Evolutionary conservation across 495 filamentous ascomycete species (phyloP), one percentile per base, ranked within the genome.

Genomic region (Xylaria nigripes): DNA sequence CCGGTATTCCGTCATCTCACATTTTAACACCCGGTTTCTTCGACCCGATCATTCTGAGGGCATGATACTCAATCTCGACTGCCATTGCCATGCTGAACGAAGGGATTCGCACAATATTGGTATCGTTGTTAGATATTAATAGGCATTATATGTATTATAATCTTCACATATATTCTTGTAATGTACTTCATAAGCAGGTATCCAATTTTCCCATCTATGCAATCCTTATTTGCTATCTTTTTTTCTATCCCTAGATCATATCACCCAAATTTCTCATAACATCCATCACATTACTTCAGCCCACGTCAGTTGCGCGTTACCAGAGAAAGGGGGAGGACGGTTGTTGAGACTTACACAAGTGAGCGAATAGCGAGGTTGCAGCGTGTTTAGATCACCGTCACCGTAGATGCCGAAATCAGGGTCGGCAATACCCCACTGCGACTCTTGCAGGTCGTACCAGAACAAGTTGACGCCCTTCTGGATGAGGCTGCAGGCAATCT

Each of bases 401-500:
- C 56, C 60, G 59, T 53, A 68, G 59, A 74, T 60, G 50, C 86
- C 86, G 67, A 89, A 89, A 71, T 79, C 82, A 40, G 84, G 83
- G 68, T 60, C 76, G 19, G 85, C 79, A 2, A 68, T 73, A 10
- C 68, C 72, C 43, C 68, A 72, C 54, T 71, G 70, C 27, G 76
- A 76, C 61, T 89, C 86, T 61, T 85, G 78, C 19, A 88, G 77
- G 51, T 76, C 79, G 73, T 84, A 87, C 78, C 79, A 90, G 72
- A 74, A 90, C 50, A 80, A 80, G 72, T 86, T 87, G 71, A 72
- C 68, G 22, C 76, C 74, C 47, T 77, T 81, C 49, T 84, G 76
- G 45, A 86, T 70, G 40, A 64, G 44, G 63, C 72, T 63, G 79
- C 88, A 93, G 27, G 76, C 85, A 54, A 88, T 81, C 45, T 82